phyloP scores from a whole-genome alignment of 495 filamentous ascomycete genomes.

The Penicillium fimorum region DNA sequence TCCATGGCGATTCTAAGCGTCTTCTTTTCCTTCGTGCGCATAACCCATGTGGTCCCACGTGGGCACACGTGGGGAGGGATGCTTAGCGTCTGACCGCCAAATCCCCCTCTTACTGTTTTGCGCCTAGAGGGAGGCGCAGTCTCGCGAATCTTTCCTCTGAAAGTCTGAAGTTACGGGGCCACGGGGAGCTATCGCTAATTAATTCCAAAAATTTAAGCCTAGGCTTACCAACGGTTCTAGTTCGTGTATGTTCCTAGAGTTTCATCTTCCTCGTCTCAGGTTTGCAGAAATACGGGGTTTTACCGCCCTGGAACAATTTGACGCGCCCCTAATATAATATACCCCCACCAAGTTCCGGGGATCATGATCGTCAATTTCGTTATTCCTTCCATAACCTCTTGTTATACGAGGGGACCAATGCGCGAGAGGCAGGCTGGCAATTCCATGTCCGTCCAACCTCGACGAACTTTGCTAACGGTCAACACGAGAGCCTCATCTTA shows the following conservation, averaged over 20 bases:
- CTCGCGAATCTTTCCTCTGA: constrained; percentile 11
- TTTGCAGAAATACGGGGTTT: constrained; percentile 1
- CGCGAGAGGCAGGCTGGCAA: not conserved
- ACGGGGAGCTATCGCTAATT: not conserved
- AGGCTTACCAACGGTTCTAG: not conserved
- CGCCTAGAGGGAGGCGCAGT: constrained; percentile 13
- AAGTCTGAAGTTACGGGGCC: not conserved
- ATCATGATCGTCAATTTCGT: constrained; percentile 1
- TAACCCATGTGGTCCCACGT: constrained; percentile 43
- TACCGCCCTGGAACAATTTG: not conserved
- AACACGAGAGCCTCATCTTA: constrained; percentile 10
- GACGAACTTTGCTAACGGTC: constrained; percentile 1
- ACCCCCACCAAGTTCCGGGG: not conserved
- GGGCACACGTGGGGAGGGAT: constrained; percentile 41
- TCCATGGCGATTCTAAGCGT: constrained; percentile 35
- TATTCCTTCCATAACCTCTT: not conserved
- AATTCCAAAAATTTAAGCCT: not conserved
- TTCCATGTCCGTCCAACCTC: not conserved
- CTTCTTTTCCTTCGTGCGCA: constrained; percentile 24
- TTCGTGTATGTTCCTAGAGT: not conserved
- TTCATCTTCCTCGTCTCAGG: not conserved
- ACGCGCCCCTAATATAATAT: not conserved
- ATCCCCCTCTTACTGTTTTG: constrained; percentile 22
- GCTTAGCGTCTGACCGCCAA: constrained; percentile 18
- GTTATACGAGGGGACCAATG: constrained; percentile 5